Base-by-base conservation (phyloP, 495 filamentous ascomycete genomes). In the Delitschia confertaspora region DNA sequence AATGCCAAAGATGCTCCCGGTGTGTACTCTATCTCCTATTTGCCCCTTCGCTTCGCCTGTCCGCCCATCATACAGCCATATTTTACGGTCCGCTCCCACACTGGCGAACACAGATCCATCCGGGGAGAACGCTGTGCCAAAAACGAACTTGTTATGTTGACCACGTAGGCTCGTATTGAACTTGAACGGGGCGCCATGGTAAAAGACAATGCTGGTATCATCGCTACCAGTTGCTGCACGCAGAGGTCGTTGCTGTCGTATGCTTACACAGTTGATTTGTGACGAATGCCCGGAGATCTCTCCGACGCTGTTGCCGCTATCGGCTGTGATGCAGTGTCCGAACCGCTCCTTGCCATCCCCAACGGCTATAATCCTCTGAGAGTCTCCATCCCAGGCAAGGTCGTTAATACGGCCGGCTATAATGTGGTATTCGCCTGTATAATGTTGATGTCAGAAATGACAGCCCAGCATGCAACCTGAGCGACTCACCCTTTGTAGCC, bases 321-420 rank as follows among this genome's bases (percentile, higher is more conserved):
- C 93, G 57, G 85, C 89, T 5, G 86, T 94, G 57, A 96, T 86
- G 67, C 84, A 93, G 59, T 89, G 88, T 11, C 91, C 93, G 63
- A 82, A 94, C 38, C 85, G 76, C 63, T 96, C 87, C 60, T 89
- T 88, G 11, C 91, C 91, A 45, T 95, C 81, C 17, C 91, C 91
- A 14, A 96, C 93, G 7, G 89, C 93, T 49, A 95, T 93, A 38
- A 98, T 83, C 18, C 91, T 82, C 67, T 95, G 88, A 36, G 83
- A 88, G 62, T 98, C 91, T 33, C 89, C 93, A 61, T 96, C 91
- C 88, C 91, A 98, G 8, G 89, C 87, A 35, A 98, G 69, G 59
- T 96, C 91, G 60, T 91, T 91, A 62, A 98, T 93, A 33, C 85
- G 80, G 23, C 91, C 93, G 38, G 85, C 88, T 51, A 96, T 86